These are phyloP conservation scores for Colletotrichum acutatum DNA, from an alignment of 2,329 filamentous ascomycete species.

Conservation along the genomic window DNA sequence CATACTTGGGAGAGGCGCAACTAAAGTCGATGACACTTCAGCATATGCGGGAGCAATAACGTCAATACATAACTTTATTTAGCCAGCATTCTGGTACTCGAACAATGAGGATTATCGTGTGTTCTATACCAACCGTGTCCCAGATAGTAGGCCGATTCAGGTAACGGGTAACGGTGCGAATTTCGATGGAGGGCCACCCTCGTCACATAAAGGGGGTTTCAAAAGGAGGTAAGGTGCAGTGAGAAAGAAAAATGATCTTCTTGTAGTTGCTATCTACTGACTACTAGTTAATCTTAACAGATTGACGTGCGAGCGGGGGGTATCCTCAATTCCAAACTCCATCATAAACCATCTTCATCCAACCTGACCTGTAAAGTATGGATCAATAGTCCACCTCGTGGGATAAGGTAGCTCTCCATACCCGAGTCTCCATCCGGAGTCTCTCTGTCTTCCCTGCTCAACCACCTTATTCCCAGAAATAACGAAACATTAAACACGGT, in stretches of 20 bases:
- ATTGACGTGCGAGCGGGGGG: background rate
- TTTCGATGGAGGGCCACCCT: too few relatives aligned
- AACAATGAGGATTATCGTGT: too few relatives aligned
- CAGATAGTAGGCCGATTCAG: background rate
- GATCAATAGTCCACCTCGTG: too few relatives aligned
- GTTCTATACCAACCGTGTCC: background rate
- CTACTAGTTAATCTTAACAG: background rate
- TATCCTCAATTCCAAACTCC: slow-evolving; percentile 15
- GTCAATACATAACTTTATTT: too few relatives aligned
- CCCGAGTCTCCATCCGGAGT: too few relatives aligned
- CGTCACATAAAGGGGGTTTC: background rate
- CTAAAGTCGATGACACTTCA: too few relatives aligned
- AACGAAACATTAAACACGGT: background rate
- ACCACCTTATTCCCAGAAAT: background rate
- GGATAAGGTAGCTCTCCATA: too few relatives aligned
- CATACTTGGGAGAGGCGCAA: too few relatives aligned
- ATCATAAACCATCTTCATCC: background rate
- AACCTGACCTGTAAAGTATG: background rate
- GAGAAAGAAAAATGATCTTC: background rate
- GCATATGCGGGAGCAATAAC: too few relatives aligned
- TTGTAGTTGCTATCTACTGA: background rate
- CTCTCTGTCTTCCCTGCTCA: background rate
- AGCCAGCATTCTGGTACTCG: too few relatives aligned
- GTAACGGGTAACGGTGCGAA: too few relatives aligned
- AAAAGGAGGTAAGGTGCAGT: background rate